Evolutionary conservation across 768 basidiomycete species (phyloP).

Genomic region (Lactarius hatsudake): DNA sequence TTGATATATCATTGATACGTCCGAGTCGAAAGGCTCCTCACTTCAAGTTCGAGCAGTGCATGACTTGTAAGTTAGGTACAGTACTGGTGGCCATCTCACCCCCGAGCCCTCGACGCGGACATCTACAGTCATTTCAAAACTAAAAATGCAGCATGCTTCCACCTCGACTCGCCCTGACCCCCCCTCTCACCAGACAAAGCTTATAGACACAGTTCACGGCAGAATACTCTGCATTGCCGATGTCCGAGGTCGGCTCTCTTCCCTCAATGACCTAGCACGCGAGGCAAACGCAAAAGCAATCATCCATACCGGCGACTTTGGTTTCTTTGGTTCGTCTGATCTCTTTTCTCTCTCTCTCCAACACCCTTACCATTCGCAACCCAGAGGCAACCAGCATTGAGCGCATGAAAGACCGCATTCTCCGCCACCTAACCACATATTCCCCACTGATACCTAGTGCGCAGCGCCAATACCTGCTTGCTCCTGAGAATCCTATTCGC

Average conservation of each 20-base stretch:
- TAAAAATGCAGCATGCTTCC: slow-evolving; percentile 52
- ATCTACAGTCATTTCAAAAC: background rate
- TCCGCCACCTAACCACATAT: slow-evolving; percentile 94
- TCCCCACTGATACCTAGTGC: slow-evolving; percentile 87
- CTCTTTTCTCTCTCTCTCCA: background rate
- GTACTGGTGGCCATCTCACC: too few species aligned
- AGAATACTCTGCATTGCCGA: slow-evolving; percentile 95
- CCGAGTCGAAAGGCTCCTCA: too few species aligned
- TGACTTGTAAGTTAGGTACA: too few species aligned
- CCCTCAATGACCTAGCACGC: slow-evolving; percentile 85
- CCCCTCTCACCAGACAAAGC: slow-evolving; percentile 70
- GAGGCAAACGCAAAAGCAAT: slow-evolving; percentile 89
- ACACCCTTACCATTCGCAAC: slow-evolving; percentile 26
- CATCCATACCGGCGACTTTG: slow-evolving; percentile 98
- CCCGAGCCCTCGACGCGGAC: background rate
- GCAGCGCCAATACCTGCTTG: slow-evolving; percentile 75
- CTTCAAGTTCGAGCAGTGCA: too few species aligned
- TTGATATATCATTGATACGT: too few species aligned
- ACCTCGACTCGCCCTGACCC: slow-evolving; percentile 55
- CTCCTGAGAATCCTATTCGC: slow-evolving; percentile 73
- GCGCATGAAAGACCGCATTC: slow-evolving; percentile 91
- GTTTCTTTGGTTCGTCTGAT: slow-evolving; percentile 76
- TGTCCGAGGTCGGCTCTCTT: slow-evolving; percentile 82
- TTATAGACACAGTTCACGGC: slow-evolving; percentile 74
- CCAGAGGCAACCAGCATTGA: slow-evolving; percentile 77